Evolutionary conservation across 2,329 filamentous ascomycete genomes (phyloP), one percentile per base, ranked within the genome.

Genomic region (Stylonectria norvegica): DNA sequence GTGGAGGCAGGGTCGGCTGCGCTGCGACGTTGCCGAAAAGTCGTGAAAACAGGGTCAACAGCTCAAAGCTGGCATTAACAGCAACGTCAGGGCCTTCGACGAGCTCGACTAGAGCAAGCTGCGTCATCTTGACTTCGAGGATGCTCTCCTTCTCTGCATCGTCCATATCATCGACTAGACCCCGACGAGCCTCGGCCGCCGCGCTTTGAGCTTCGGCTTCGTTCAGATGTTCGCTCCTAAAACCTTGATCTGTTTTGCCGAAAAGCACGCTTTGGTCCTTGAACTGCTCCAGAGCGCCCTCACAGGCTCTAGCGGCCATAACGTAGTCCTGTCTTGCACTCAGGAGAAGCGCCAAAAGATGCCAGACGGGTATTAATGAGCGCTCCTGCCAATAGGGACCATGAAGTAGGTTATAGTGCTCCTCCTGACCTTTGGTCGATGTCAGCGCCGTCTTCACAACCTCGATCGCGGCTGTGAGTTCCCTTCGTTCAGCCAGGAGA

Each of bases 91-190:
- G 81, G 1, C 89, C 89, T 59, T 96, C 89, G 4, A 88, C 69
- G 12, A 93, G 69, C 64, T 97, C 91, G 4, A 93, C 66, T 15
- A 98, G 75, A 4, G 86, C 78, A 44, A 98, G 72, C 57, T 97
- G 90, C 9, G 91, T 96, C 79, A 97, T 95, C 63, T 95, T 95
- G 46, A 96, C 82, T 63, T 97, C 87, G n/a, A 98, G 67, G 29
- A 98, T 83, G 34, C 80, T 79, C 62, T 90, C 87, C 59, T 89
- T 94, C 59, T 97, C 90, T 18, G 81, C 79, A 42, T 83, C 79
- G 47, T 89, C 85, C 81, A 96, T 87, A 31, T 86, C 81, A 50
- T 91, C 85, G 1, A 94, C 75, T 33, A 87, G 59, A 4, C 82
- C 80, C 48, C 56, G 61, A 18, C 42, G 43, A 14, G 52, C 43